Evolutionary conservation across 2,329 filamentous ascomycete genomes (phyloP).

Genomic region (Clonostachys rhizophaga): DNA sequence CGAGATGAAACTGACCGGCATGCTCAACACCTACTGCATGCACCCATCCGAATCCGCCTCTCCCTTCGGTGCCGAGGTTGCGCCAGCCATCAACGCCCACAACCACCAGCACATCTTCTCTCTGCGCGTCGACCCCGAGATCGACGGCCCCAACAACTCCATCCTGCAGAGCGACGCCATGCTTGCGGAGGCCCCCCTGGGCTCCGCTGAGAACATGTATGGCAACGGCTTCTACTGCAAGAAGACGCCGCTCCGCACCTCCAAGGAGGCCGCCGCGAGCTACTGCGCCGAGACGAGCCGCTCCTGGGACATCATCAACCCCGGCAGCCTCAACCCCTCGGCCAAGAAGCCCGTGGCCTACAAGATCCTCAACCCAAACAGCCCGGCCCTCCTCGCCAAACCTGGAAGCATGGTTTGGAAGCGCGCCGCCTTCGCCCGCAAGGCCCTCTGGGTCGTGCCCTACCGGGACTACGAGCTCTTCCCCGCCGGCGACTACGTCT

Average conservation of each 20-base stretch:
- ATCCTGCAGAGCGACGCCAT: conserved; percentile 62
- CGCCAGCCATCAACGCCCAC: conserved; percentile 21
- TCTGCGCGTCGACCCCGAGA: conserved; percentile 57
- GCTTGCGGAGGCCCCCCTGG: conserved; percentile 55
- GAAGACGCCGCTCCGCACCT: conserved; percentile 15
- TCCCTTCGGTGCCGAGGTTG: conserved; percentile 59
- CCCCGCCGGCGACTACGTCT: conserved; percentile 55
- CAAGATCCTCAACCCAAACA: conserved; percentile 6
- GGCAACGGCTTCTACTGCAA: conserved; percentile 64
- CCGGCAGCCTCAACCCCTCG: conserved; percentile 42
- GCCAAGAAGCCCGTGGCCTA: conserved; percentile 43
- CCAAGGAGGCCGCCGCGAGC: conserved; percentile 10
- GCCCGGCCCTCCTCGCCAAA: conserved; percentile 39
- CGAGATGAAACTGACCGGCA: conserved; percentile 35
- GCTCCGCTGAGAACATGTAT: conserved; percentile 65
- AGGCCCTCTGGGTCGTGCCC: conserved; percentile 52
- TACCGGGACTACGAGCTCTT: conserved; percentile 55
- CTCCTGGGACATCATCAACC: conserved; percentile 33
- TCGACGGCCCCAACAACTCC: conserved; percentile 50
- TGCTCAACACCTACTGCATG: conserved; percentile 37
- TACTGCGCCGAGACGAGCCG: conserved; percentile 16
- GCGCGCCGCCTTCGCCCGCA: conserved; percentile 53
- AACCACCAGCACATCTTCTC: conserved; percentile 77
- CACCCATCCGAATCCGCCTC: conserved; percentile 20
- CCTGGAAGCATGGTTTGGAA: conserved; percentile 49